phyloP scores from a whole-genome alignment of 768 basidiomycete species.

The Daedaleopsis nitida region DNA sequence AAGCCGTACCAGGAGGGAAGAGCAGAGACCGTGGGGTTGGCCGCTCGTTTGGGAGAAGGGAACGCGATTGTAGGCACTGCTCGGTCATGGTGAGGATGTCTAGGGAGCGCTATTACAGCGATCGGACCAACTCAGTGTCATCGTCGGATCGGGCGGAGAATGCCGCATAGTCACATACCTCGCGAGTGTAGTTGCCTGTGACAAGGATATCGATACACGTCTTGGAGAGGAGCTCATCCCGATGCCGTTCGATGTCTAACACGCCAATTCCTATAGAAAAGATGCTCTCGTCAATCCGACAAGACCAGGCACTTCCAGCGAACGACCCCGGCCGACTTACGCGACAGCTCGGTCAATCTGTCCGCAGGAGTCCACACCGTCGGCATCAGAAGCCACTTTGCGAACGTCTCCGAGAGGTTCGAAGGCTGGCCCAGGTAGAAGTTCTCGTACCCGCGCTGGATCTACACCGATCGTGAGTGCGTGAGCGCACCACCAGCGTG shows the following conservation, averaged over 20 bases:
- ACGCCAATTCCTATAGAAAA: conserved; percentile 35
- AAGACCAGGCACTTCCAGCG: no score
- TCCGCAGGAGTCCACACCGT: conserved; percentile 44
- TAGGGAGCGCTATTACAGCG: conserved; percentile 40
- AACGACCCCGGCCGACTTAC: conserved; percentile 32
- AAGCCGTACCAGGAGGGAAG: conserved; percentile 38
- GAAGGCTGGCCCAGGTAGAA: conserved; percentile 38
- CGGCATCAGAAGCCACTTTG: conserved; percentile 40
- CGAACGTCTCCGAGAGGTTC: conserved; percentile 37
- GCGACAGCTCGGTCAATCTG: conserved; percentile 41
- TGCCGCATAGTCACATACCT: conserved; percentile 23
- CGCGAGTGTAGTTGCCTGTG: conserved; percentile 47
- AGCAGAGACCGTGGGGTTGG: conserved; percentile 42
- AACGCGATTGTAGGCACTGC: conserved; percentile 34
- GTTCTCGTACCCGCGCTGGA: conserved; percentile 44
- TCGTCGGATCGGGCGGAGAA: conserved; percentile 12
- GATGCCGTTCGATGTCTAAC: conserved; percentile 41
- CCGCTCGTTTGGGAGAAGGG: conserved; percentile 42
- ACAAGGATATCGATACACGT: conserved; percentile 46
- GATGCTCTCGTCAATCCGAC: no score
- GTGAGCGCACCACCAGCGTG: no score
- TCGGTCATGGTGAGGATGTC: conserved; percentile 41
- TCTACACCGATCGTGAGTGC: conserved; percentile 19
- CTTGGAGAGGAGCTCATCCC: conserved; percentile 39
- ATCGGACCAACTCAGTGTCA: neutral